Conservation (phyloP, 179 eudicot genomes). For the Silene noctiflora region DNA sequence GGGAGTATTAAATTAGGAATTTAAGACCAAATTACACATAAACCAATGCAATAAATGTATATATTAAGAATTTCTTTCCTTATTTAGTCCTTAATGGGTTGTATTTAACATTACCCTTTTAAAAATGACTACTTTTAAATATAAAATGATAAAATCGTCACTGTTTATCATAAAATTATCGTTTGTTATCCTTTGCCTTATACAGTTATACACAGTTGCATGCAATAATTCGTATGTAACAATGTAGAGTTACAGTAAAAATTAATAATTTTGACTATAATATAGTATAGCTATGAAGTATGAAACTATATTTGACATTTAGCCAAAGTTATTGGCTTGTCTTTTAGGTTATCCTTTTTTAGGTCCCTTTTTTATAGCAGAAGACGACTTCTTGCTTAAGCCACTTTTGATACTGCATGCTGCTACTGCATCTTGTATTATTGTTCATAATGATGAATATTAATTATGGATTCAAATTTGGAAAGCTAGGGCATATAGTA, state of each 20-base stretch:
- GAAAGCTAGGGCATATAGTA: no score
- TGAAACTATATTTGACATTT: slow-evolving; percentile 19
- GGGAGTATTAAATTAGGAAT: no score
- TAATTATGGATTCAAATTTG: not conserved
- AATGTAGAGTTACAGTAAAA: not conserved
- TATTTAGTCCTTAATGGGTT: no score
- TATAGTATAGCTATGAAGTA: slow-evolving; percentile 21
- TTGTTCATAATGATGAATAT: not conserved
- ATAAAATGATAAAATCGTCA: no score
- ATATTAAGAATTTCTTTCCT: no score
- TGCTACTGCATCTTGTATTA: not conserved
- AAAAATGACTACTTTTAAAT: no score
- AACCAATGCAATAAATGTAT: no score
- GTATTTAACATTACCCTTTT: no score
- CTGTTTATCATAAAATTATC: no score
- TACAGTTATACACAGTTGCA: not conserved
- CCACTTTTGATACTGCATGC: slow-evolving; percentile 2
- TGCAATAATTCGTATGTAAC: no score
- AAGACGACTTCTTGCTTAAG: not conserved
- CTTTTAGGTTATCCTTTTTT: slow-evolving; percentile 26
- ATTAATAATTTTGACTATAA: slow-evolving; percentile 11
- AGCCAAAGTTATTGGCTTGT: slow-evolving; percentile 18
- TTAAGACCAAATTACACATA: no score
- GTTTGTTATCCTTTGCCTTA: no score
- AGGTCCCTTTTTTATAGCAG: not conserved